phyloP scores from a whole-genome alignment of 2,329 filamentous ascomycete genomes.

The Dendrostoma leiphaemia region DNA sequence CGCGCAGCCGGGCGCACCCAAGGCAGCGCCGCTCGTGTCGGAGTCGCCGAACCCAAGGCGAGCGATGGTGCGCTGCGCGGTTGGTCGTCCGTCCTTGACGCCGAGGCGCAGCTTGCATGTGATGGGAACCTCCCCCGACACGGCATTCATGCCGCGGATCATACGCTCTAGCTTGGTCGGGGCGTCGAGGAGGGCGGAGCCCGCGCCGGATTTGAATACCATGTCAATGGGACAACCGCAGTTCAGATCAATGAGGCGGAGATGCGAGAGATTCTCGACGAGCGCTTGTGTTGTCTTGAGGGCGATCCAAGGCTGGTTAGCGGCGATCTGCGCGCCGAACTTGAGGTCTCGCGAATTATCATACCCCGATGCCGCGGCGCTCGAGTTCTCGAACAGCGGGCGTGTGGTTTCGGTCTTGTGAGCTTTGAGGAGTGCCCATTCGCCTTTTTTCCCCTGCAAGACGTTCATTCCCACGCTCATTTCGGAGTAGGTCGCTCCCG shows the following conservation, averaged over 20 bases:
- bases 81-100: constrained; percentile 75
- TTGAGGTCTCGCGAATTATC: constrained; percentile 79
- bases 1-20: constrained; percentile 80
- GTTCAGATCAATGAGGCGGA: constrained; percentile 92
- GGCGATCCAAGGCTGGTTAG: constrained; percentile 87
- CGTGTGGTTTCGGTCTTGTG: constrained; percentile 78
- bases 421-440: constrained; percentile 94
- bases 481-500: constrained; percentile 93
- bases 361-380: constrained; percentile 59
- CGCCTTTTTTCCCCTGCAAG: constrained; percentile 82
- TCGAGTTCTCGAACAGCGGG: constrained; percentile 62
- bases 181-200: constrained; percentile 87
- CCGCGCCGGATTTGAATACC: constrained; percentile 82
- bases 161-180: constrained; percentile 90
- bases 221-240: constrained; percentile 97
- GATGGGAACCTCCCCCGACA: constrained; percentile 87
- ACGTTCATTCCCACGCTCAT: constrained; percentile 94
- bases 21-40: constrained; percentile 66
- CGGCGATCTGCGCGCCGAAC: constrained; percentile 91
- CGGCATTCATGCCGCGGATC: constrained; percentile 90
- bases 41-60: constrained; percentile 77
- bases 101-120: constrained; percentile 95
- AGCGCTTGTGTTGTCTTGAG: constrained; percentile 85
- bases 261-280: constrained; percentile 71
- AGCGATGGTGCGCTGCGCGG: constrained; percentile 76